Conservation (phyloP, 2,329 filamentous ascomycete genomes). For the Fusarium lyarnte region DNA sequence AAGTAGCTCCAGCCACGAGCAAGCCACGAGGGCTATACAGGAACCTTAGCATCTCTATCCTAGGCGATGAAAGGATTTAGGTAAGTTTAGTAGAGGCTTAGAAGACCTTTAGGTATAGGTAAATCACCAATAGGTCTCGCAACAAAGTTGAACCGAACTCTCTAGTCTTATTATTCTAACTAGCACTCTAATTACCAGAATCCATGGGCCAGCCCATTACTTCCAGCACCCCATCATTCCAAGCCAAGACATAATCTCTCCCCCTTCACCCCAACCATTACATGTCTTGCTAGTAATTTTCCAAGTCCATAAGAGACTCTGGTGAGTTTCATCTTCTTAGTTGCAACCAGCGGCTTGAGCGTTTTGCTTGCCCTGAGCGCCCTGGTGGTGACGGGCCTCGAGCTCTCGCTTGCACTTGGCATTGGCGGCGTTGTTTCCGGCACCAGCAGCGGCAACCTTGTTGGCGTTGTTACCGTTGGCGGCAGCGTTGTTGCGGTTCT, state of each 20-base stretch:
- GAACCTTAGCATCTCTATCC: accelerated
- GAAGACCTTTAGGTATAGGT: accelerated
- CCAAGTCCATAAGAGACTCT: not conserved
- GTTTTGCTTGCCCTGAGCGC: not conserved
- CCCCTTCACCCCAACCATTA: not conserved
- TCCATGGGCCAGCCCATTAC: constrained; percentile 3
- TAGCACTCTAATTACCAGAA: not conserved
- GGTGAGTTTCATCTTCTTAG: not conserved
- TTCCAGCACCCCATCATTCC: not conserved
- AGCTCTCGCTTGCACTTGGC: not conserved
- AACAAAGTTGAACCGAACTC: not conserved
- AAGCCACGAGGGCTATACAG: not conserved
- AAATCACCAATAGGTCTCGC: accelerated
- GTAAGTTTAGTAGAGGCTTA: no score
- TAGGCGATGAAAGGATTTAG: no score
- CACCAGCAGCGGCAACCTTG: not conserved
- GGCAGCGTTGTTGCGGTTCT: not conserved
- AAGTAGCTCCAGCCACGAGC: not conserved
- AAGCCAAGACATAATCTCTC: not conserved
- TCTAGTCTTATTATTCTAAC: not conserved
- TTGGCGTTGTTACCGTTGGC: not conserved
- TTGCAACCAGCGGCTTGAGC: constrained; percentile 9
- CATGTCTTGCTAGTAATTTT: not conserved
- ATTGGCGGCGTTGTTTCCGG: not conserved
- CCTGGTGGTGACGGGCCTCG: constrained; percentile 7